Base-by-base conservation (phyloP, 306 rosid species). In the Medicago ruthenica region DNA sequence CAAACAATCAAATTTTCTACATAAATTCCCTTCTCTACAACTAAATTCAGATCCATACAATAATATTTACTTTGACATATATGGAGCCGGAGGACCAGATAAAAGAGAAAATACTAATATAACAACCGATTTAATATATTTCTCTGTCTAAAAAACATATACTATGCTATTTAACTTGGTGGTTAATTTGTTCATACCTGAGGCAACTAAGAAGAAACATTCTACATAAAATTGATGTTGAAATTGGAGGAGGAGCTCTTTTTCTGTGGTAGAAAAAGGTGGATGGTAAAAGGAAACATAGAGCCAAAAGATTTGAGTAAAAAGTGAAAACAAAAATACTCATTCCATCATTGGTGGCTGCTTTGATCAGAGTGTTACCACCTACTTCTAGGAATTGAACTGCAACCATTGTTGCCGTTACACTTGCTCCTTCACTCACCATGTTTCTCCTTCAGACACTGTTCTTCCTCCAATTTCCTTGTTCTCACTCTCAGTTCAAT, bases 201-300 rank as follows among this genome's bases (percentile, higher is more conserved):
- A 85, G 27, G 17, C 66, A 79, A 18, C 84, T 45, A 24, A 61
- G 36, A 47, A 86, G 36, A 42, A 83, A 76, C 3, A 83, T 9
- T 82, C 64, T 83, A 9, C 14, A 53, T 31, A 83, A 11, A 18
- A 85, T 6, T 9, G 79, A 48, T 62, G 0, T 2, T 6, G 81
- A 53, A 1, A 85, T 60, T 9, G 86, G 53, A 13, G 81, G 86
- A 68, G 71, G 76, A 78, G 79, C 44, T 65, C 73, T 74, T 47
- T 81, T 79, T 36, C 88, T 83, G 71, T 86, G 21, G 74, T 74
- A 84, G 70, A 86, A 15, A 47, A 82, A 1, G 16, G 90, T 67
- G 39, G 83, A 53, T 0, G 84, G 67, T 2, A 82, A 44, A 60
- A 88, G 89, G 59, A 84, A 10, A 34, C 42, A 77, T 27, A 88